Conservation (phyloP, 768 basidiomycete genomes). For the Gymnopilus junonius region DNA sequence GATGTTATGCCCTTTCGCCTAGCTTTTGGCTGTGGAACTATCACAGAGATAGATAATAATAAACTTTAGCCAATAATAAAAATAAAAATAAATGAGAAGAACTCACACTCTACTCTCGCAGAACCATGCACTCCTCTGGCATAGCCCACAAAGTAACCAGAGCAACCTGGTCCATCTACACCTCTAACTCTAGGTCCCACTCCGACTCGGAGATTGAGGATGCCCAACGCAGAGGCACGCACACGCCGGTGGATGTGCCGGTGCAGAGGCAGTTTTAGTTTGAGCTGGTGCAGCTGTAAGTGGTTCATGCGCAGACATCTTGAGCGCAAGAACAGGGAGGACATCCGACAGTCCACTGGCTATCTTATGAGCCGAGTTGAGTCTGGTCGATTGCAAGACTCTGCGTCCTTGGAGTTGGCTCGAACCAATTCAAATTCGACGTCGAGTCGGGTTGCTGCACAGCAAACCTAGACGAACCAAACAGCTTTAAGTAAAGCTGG, state of each 20-base stretch:
- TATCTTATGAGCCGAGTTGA: background rate
- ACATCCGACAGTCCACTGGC: background rate
- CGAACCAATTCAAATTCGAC: too few species aligned
- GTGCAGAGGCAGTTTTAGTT: background rate
- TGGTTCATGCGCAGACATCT: background rate
- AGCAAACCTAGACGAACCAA: too few species aligned
- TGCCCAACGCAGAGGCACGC: background rate
- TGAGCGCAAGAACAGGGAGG: background rate
- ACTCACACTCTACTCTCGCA: background rate
- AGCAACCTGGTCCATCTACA: too few species aligned
- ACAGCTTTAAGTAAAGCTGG: too few species aligned
- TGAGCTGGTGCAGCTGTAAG: background rate
- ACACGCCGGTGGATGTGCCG: background rate
- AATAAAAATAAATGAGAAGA: background rate
- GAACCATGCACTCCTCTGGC: background rate
- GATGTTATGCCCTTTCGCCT: background rate
- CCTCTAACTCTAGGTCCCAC: too few species aligned
- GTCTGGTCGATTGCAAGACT: too few species aligned
- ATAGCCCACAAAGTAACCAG: background rate
- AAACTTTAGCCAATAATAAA: too few species aligned
- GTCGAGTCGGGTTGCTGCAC: too few species aligned
- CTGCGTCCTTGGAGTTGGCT: too few species aligned
- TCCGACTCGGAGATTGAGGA: background rate
- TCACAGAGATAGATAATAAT: too few species aligned
- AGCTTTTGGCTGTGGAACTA: background rate